A percentile compares a stretch with the other conserved stretches of the same genome.
phyloP scores from a whole-genome alignment of 192 early-diverging fungal species.

The Umbelopsis isabellina region DNA sequence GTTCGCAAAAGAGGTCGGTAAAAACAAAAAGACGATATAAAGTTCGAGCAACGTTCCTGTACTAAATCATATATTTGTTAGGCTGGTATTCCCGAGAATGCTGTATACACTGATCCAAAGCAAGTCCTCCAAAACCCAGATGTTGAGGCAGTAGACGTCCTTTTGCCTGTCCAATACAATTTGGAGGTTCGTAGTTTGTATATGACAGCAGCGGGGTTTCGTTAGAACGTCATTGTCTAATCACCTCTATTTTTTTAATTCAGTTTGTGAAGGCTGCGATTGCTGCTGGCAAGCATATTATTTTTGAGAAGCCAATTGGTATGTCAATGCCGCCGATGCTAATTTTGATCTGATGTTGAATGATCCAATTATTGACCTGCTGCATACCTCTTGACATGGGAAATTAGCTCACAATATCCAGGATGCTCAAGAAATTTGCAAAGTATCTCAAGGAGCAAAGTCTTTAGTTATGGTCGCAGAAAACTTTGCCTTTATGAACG shows the following conservation, averaged over 20 bases:
- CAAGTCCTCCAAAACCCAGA: constrained; percentile 39
- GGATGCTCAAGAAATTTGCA: constrained; percentile 38
- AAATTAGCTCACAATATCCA: constrained; percentile 32
- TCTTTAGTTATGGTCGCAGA: constrained; percentile 38
- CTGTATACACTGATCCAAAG: constrained; percentile 39
- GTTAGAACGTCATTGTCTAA: constrained; percentile 9
- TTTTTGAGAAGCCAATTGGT: constrained; percentile 48
- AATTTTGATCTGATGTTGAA: background rate
- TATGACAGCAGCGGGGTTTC: background rate
- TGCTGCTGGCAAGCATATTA: constrained; percentile 36
- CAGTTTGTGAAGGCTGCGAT: constrained; percentile 39
- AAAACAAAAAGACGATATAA: background rate
- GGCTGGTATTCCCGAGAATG: constrained; percentile 38
- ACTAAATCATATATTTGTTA: background rate
- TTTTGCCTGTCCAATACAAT: constrained; percentile 42
- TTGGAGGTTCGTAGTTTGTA: constrained; percentile 25
- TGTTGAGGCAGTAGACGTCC: constrained; percentile 35
- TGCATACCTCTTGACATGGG: background rate
- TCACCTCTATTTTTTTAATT: background rate
- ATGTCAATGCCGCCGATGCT: background rate
- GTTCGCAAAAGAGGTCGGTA: constrained; percentile 37
- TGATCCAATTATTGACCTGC: background rate
- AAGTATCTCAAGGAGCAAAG: constrained; percentile 15
- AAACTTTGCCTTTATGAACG: constrained; percentile 39
- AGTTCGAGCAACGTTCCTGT: background rate